These are phyloP conservation scores for Bruguiera sexangula DNA, from an alignment of 345 rosid genomes.

Conservation along the genomic window DNA sequence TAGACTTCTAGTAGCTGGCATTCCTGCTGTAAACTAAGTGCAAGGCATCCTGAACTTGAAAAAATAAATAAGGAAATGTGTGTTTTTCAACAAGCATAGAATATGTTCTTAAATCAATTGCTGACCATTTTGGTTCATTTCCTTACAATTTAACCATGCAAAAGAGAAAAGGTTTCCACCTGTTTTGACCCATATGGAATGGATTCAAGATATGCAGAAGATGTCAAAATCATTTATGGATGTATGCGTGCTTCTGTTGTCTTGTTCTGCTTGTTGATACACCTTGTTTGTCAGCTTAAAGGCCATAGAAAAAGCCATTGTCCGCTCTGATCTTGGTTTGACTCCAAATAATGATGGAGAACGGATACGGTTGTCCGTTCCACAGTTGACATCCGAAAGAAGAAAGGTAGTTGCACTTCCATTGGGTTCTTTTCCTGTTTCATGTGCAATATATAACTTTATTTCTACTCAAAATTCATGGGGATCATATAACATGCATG, in stretches of 20 bases:
- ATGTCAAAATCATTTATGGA: background rate
- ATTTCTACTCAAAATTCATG: background rate
- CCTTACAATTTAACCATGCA: background rate
- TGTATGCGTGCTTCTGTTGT: too few relatives aligned
- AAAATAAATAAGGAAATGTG: too few relatives aligned
- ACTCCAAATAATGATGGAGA: conserved; percentile 95
- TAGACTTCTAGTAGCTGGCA: background rate
- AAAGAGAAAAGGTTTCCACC: background rate
- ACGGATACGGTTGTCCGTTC: conserved; percentile 72
- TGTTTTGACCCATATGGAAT: background rate
- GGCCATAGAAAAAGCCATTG: conserved; percentile 91
- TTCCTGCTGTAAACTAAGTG: background rate
- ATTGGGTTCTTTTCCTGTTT: conserved; percentile 10
- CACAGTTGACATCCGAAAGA: conserved; percentile 85
- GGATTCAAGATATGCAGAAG: background rate
- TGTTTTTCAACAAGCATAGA: background rate
- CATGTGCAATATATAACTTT: background rate
- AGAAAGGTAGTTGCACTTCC: conserved; percentile 62
- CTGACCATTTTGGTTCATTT: background rate
- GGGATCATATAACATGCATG: background rate
- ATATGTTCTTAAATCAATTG: background rate
- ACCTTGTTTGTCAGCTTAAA: conserved; percentile 54
- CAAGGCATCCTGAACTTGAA: background rate
- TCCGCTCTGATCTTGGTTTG: conserved; percentile 77
- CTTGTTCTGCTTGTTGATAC: conserved; percentile 1